Evolutionary conservation across 2,329 filamentous ascomycete species (phyloP), one percentile per base, ranked within the genome.

Genomic region (Stylonectria norvegica): DNA sequence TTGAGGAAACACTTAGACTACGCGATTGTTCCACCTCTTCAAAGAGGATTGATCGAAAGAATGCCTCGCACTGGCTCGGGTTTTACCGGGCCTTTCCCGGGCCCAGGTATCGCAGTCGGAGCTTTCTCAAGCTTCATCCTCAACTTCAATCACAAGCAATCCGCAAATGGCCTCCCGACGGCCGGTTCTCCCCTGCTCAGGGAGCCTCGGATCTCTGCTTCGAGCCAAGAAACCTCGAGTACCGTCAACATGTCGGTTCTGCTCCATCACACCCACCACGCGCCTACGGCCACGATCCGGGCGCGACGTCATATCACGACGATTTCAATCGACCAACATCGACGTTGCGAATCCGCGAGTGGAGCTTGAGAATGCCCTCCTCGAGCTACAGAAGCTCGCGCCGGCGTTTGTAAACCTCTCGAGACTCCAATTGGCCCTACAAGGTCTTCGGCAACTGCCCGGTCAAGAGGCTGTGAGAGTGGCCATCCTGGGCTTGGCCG

Each of bases 361-460:
- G 40, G 75, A 84, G 49, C 75, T 88, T 5, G 72, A 83, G 47
- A 64, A 72, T 30, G 69, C 78, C 3, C 68, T 90, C 1, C 61
- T 72, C 2, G 72, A 77, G 16, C 70, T 91, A 3, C 74, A 85
- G 53, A 76, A 75, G 36, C 68, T 77, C 34, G 79, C 80, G 2
- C 72, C 78, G 17, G 75, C 72, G 42, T 75, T 81, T 52, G 72
- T 86, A 38, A 85, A 85, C 55, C 72, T 83, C n/a, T 79, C 84
- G 20, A 73, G 83, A 40, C 60, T 90, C 32, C 83, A 87, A 61
- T 75, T 91, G 52, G 86, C 85, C 10, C 66, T 88, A 16, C 75
- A 79, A 48, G 81, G 85, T 16, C 60, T 84, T 43, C 72, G 75
- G 22, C 76, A 83, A 55, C 56, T 61, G 2, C 64, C 75, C 0